phyloP scores from a whole-genome alignment of 805 yeast genomes.

The Candida nonsorbophila region DNA sequence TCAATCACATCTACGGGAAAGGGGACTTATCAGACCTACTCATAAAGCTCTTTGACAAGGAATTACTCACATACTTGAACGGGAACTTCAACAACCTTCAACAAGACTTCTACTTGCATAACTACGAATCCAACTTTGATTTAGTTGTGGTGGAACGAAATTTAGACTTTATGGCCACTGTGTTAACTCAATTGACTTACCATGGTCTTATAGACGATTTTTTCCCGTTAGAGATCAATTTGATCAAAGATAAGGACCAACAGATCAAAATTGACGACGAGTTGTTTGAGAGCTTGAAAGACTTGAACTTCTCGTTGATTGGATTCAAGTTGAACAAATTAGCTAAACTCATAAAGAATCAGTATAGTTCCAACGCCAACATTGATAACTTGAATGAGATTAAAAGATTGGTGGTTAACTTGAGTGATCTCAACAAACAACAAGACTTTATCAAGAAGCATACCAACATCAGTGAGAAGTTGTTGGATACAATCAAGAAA shows the following conservation, averaged over 20 bases:
- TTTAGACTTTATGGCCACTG: conserved; percentile 65
- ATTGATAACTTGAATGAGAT: conserved; percentile 40
- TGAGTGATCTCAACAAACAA: conserved; percentile 59
- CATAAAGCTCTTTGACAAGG: conserved; percentile 34
- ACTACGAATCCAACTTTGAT: conserved; percentile 53
- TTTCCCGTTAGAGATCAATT: conserved; percentile 44
- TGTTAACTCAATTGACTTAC: conserved; percentile 75
- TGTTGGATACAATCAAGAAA: conserved; percentile 42
- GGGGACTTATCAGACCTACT: conserved; percentile 54
- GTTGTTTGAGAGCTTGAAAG: conserved; percentile 48
- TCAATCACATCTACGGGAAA: conserved; percentile 53
- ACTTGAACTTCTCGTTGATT: conserved; percentile 71
- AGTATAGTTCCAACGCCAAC: conserved; percentile 34
- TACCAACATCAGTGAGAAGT: conserved; percentile 65
- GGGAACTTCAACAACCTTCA: conserved; percentile 30
- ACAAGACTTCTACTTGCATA: conserved; percentile 26
- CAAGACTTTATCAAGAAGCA: conserved; percentile 70
- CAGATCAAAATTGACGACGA: conserved; percentile 37
- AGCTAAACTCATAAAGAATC: conserved; percentile 67
- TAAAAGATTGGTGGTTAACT: conserved; percentile 62
- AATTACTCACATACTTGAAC: conserved; percentile 30
- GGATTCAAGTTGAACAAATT: conserved; percentile 66
- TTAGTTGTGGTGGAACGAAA: conserved; percentile 75
- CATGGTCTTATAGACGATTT: conserved; percentile 77
- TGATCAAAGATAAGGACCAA: conserved; percentile 13